These are phyloP conservation scores for Hymenotorrendiella dingleyae DNA, from an alignment of 2,329 filamentous ascomycete genomes.

Conservation along the genomic window DNA sequence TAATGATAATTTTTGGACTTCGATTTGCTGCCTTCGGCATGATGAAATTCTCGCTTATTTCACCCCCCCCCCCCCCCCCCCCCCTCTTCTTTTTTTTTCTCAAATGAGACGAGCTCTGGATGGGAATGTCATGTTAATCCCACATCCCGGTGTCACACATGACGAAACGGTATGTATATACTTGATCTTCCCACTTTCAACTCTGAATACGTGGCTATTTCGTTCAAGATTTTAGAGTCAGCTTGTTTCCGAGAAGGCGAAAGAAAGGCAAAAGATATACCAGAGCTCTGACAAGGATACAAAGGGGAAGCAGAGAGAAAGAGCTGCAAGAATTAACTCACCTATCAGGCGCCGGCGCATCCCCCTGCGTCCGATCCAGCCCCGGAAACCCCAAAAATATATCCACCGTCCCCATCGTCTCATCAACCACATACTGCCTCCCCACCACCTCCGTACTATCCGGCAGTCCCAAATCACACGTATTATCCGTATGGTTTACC, in stretches of 20 bases:
- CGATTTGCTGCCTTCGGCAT: no score
- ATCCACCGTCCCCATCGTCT: slow-evolving; percentile 12
- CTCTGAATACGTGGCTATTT: slow-evolving; percentile 14
- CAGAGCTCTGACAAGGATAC: no score
- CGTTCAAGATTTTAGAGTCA: no score
- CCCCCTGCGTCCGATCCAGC: slow-evolving; percentile 3
- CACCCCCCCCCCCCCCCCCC: no score
- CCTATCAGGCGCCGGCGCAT: slow-evolving; percentile 11
- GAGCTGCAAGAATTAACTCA: no score
- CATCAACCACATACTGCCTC: slow-evolving; percentile 16
- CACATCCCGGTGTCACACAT: slow-evolving; percentile 12
- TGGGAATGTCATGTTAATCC: slow-evolving; percentile 9
- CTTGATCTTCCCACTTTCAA: slow-evolving; percentile 11
- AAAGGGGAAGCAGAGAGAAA: no score
- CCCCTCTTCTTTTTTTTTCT: no score
- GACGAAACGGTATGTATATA: slow-evolving; percentile 14
- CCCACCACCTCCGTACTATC: slow-evolving; percentile 3
- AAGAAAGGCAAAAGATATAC: no score
- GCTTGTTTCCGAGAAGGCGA: no score
- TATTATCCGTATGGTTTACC: slow-evolving; percentile 2
- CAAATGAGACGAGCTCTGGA: no score
- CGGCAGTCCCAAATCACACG: slow-evolving; percentile 9
- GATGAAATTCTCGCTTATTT: no score
- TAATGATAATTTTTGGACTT: no score
- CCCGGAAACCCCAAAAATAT: slow-evolving; percentile 13